phyloP scores from a whole-genome alignment of 441 rosid genomes.

The Arabidopsis hybrid region DNA sequence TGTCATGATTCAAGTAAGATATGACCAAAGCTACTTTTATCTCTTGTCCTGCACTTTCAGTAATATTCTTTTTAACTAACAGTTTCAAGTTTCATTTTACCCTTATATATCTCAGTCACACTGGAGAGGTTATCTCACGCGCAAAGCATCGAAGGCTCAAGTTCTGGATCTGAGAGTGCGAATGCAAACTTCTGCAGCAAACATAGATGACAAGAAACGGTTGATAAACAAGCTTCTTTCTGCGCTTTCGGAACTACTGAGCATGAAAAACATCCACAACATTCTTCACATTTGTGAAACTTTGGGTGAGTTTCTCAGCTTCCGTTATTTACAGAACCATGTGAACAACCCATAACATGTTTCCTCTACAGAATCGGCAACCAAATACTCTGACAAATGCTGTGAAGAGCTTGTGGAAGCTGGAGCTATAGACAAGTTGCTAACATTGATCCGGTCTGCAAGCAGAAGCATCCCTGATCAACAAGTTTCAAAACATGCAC shows the following conservation, averaged over 20 bases:
- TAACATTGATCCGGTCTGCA: slow-evolving; percentile 71
- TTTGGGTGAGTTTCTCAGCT: slow-evolving; percentile 58
- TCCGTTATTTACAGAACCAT: slow-evolving; percentile 27
- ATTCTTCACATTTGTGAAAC: slow-evolving; percentile 88
- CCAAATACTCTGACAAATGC: slow-evolving; percentile 80
- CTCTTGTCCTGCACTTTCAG: slow-evolving; percentile 1
- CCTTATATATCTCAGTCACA: slow-evolving; percentile 54
- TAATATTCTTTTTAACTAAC: neutral
- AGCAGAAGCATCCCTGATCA: slow-evolving; percentile 95
- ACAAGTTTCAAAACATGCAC: slow-evolving; percentile 80
- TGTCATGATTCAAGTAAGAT: slow-evolving; percentile 73
- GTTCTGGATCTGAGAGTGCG: slow-evolving; percentile 68
- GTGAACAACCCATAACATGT: slow-evolving; percentile 20
- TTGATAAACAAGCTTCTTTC: slow-evolving; percentile 77
- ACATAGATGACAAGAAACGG: slow-evolving; percentile 82
- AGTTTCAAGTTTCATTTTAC: neutral
- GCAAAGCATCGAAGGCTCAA: slow-evolving; percentile 71
- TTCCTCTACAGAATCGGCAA: slow-evolving; percentile 65
- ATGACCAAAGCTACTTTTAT: slow-evolving; percentile 17
- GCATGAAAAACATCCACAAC: slow-evolving; percentile 79
- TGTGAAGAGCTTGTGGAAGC: slow-evolving; percentile 91
- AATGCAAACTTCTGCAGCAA: slow-evolving; percentile 74
- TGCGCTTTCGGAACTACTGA: slow-evolving; percentile 79
- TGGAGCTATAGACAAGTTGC: slow-evolving; percentile 74
- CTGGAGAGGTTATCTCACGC: slow-evolving; percentile 83